Base-by-base conservation (phyloP, 2,329 filamentous ascomycete genomes). In the Claviceps lovelessii region DNA sequence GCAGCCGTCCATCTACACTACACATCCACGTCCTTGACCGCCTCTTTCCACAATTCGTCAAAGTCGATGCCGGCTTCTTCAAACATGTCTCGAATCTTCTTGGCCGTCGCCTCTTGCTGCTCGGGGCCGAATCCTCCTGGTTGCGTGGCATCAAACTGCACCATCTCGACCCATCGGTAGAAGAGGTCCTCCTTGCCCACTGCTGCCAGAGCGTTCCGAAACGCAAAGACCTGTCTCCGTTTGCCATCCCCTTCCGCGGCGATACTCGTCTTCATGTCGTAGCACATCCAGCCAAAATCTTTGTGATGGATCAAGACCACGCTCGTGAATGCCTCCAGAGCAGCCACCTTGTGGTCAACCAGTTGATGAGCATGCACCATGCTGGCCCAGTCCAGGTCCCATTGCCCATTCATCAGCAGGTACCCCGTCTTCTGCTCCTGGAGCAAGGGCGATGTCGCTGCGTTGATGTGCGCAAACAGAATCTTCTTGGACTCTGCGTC, bases 161-260 rank as follows among this genome's bases (percentile, higher is more conserved):
- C 83, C 64, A 94, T 79, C 72, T 96, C 90, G 51, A 95, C 87
- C 89, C 90, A 95, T 54, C 85, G 81, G 72, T 87, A 95, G 72
- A 96, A 96, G 53, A 96, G 68, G 59, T 86, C 83, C 68, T 95
- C 90, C 70, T 95, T 95, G 47, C 86, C 89, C 68, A 93, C 76
- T 3, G 77, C 77, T 1, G 79, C 77, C 61, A 96, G 75, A 23
- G 83, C 82, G 47, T 93, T 85, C 62, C 88, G 84, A 67, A 96
- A 94, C 3, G 79, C 77, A 58, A 93, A 80, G 9, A 96, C 84
- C 69, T 93, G 88, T 58, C 83, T 79, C 60, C 83, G 73, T 50
- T 79, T 78, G 58, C 83, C 77, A 56, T 86, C 83, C 60, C 85
- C 80, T 46, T 77, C 74, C 2, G 68, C 68, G 1, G 71, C 68